phyloP scores from a whole-genome alignment of 2,329 filamentous ascomycete genomes.

The Akanthomyces lecanii region DNA sequence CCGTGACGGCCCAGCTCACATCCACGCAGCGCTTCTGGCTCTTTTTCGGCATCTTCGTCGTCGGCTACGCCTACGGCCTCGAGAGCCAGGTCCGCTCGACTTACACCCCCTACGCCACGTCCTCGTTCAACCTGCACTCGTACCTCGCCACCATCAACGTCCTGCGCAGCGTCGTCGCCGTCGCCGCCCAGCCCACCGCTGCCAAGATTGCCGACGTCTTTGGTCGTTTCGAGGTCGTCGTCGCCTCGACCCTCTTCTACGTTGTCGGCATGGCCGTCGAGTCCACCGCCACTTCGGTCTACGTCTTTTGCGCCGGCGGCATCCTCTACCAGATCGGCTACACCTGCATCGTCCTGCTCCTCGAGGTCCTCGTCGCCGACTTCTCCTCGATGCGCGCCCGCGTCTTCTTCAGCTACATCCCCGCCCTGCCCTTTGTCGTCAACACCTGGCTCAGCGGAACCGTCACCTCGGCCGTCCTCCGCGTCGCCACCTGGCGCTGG shows the following conservation, averaged over 20 bases:
- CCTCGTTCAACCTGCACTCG: constrained; percentile 48
- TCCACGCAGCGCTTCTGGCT: constrained; percentile 44
- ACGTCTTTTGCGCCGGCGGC: constrained; percentile 49
- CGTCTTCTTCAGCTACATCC: constrained; percentile 60
- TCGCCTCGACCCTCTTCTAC: constrained; percentile 53
- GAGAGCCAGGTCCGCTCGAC: constrained; percentile 48
- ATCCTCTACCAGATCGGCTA: constrained; percentile 57
- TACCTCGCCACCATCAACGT: constrained; percentile 56
- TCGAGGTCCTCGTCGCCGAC: constrained; percentile 59
- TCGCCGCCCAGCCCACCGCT: constrained; percentile 53
- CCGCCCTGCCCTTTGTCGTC: constrained; percentile 53
- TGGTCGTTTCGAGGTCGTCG: constrained; percentile 55
- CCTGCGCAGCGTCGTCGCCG: constrained; percentile 54
- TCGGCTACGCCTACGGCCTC: constrained; percentile 57
- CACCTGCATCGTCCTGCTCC: constrained; percentile 51
- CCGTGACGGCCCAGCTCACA: constrained; percentile 44
- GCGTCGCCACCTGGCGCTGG: constrained; percentile 53
- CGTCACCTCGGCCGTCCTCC: constrained; percentile 47
- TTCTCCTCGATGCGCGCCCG: constrained; percentile 56
- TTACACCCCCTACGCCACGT: constrained; percentile 54
- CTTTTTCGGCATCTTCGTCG: constrained; percentile 54
- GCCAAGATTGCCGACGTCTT: constrained; percentile 62
- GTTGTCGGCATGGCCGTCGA: constrained; percentile 51
- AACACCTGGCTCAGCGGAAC: constrained; percentile 63
- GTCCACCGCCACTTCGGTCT: constrained; percentile 43